Conservation (phyloP, 2,329 filamentous ascomycete genomes). For the Exserohilum rostratum region DNA sequence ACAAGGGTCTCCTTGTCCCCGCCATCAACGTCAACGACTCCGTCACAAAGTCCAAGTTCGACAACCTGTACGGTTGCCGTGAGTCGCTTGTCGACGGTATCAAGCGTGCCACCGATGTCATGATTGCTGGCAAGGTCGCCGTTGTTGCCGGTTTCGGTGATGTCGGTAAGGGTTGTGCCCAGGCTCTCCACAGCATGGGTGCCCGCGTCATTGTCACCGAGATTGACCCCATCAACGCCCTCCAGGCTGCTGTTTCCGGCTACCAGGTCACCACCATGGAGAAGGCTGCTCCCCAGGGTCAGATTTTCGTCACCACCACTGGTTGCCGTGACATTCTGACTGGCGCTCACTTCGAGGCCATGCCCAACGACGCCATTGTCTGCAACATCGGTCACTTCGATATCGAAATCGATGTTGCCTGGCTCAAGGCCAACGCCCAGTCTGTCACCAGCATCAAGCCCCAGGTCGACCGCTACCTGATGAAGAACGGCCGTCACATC, state of each 20-base stretch:
- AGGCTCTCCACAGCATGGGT: conserved; percentile 96
- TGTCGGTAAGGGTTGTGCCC: conserved; percentile 97
- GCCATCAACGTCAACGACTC: conserved; percentile 99
- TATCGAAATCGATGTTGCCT: conserved; percentile 99
- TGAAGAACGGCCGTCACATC: conserved; percentile 93
- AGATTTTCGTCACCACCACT: conserved; percentile 99
- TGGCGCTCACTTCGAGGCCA: conserved; percentile 88
- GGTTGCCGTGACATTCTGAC: conserved; percentile 98
- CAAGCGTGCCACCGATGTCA: conserved; percentile 99
- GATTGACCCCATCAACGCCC: conserved; percentile 98
- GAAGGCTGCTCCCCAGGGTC: conserved; percentile 83
- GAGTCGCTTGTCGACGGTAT: conserved; percentile 99
- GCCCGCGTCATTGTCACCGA: conserved; percentile 95
- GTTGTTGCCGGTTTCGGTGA: conserved; percentile 98
- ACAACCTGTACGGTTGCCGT: conserved; percentile 99
- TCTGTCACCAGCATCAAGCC: conserved; percentile 99
- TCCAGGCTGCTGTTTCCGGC: conserved; percentile 96
- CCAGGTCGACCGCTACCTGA: conserved; percentile 97
- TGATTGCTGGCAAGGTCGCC: conserved; percentile 99
- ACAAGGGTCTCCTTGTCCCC: conserved; percentile 80
- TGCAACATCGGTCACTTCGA: conserved; percentile 99
- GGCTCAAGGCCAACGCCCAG: conserved; percentile 96
- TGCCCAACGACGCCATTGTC: conserved; percentile 97
- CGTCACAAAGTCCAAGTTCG: conserved; percentile 99
- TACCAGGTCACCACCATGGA: conserved; percentile 99